Evolutionary conservation across 257 asterid species (phyloP), one percentile per base, ranked within the genome.

Genomic region (Petunia secreta): DNA sequence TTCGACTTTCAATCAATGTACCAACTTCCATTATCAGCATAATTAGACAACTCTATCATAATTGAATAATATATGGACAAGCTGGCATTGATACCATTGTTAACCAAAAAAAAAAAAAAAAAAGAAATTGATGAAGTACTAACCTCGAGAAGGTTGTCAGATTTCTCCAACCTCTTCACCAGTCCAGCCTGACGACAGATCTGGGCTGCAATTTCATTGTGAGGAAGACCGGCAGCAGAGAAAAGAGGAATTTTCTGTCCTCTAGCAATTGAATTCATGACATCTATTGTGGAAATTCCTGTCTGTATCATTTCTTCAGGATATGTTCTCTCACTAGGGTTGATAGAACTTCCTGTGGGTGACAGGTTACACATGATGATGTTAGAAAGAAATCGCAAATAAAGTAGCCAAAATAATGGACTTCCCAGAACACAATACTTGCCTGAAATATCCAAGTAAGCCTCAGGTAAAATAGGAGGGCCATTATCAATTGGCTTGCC

Each of bases 151-250:
- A 94, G 98, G 84, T 89, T 88, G 74, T 90, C 97, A 80, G 95
- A 8, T 88, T 93, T 91, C 91, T 95, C 98, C 90, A 93, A 81
- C 53, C 98, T 91, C 83, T 93, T 95, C 82, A 95, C 98, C 87
- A 95, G 89, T 89, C 98, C 98, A 91, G 98, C 98, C 87, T 95
- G 98, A 79, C 98, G 97, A 87, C 98, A 95, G 79, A 95, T 95
- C 88, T 95, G 98, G 80, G 98, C 98, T 77, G 98, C 98, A 11
- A 95, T 95, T 90, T 95, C 98, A 88, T 95, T 95, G 89, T 95
- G 98, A 73, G 98, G 98, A 85, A 95, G 98, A 89, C 98, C 98
- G 75, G 98, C 98, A 81, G 98, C 98, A 52, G 98, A 95, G 74
- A 95, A 95, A 75, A 95, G 98, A 71, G 98, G 98, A 78, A 95